Evolutionary conservation across 495 filamentous ascomycete species (phyloP), one percentile per base, ranked within the genome.

Genomic region (Cercophora sp.): DNA sequence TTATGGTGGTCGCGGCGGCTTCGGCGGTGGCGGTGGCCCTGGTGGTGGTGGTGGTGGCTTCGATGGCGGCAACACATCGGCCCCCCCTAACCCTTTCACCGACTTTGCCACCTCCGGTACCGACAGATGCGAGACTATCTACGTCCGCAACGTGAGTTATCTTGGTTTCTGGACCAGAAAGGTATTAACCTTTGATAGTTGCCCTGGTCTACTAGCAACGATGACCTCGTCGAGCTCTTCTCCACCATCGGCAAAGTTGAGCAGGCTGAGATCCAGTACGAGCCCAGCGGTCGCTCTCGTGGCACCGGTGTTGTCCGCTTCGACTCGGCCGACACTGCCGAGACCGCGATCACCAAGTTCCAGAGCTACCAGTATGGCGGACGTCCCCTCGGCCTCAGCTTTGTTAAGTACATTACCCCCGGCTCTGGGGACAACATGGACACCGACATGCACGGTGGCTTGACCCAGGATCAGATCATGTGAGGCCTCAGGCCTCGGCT

Each of bases 381-480:
- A 35, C 88, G 93, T 55, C 93, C 94, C 54, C 84, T 98, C 46
- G 89, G 91, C 24, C 80, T 98, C 52, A 88, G 81, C 59, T 97
- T 86, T 68, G 91, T 96, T 71, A 91, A 91, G 66, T 97, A 97
- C 70, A 70, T 85, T 62, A 89, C 81, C 57, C 76, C 78, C 1
- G 79, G 74, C 24, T 71, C 74, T 50, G 82, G 79, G 15, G 89
- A 91, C 60, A 78, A 74, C 56, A 95, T 93, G 87, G 90, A 96
- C 58, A 87, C 81, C 25, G 85, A 93, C 58, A 73, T 80, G n/a
- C 83, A 87, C 16, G 82, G 76, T 45, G 81, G 79, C 52, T 68
- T 96, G 59, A 95, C 90, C 2, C 93, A 98, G 68, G 93, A 96
- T 62, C 92, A 98, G 76, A 96, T 98, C 70, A 96, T 96, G 92